Evolutionary conservation across 352 stramenopile species (phyloP), one percentile per base, ranked within the genome.

Genomic region (Achlya hypogyna): DNA sequence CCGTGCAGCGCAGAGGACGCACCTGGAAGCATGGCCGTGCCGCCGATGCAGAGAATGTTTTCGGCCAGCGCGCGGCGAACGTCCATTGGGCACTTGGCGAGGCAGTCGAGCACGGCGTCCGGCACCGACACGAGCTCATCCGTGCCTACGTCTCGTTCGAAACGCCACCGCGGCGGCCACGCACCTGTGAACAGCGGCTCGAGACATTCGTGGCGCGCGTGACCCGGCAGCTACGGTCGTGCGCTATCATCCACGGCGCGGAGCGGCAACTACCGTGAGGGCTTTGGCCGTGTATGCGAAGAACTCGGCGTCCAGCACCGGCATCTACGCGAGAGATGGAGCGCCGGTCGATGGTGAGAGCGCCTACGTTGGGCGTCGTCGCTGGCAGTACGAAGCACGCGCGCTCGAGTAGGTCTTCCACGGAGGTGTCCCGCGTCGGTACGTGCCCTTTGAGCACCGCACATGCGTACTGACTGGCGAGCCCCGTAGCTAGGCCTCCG

Each of bases 1-100:
- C 49, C 35, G 9, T 16, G 23, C 12, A 18, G 16, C 35, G 34
- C 25, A 65, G 45, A 27, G 23, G 4, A 53, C 51, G 16, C 74
- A 87, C 82, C 82, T 62, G 83, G 82, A 60, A 95, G 74, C 86
- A 95, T 95, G 35, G 78, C 74, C 2, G 76, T 79, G 42, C 86
- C 86, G 28, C 86, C 86, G 25, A 92, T 69, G 16, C 91, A 72
- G 6, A 95, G 62, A n/a, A 95, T 40, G 59, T 89, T 93, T 51
- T 83, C 74, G n/a, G 87, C 68, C 74, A 91, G 78, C 14, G 81
- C 73, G 0, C 72, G 70, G 43, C 82, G 77, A 25, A 89, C 74
- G 59, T 95, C 86, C 29, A 95, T 58, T 0, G 86, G 84, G 0
- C 77, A 49, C 43, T 81, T 86, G 52, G 80, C 78, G 2, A 89